Conservation (phyloP, 2,329 filamentous ascomycete genomes). For the Monosporascus cannonballus region DNA sequence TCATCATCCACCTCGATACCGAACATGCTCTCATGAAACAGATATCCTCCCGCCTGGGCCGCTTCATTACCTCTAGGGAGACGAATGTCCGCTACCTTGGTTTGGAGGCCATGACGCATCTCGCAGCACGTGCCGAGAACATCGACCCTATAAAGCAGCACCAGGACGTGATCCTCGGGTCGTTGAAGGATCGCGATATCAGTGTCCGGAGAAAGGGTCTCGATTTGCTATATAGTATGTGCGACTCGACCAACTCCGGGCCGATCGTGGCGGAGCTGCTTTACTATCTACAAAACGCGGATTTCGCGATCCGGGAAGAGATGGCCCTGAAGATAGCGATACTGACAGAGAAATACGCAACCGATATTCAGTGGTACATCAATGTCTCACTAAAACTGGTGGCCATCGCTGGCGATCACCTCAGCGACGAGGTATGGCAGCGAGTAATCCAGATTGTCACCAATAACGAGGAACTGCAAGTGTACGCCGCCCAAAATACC, state of each 20-base stretch:
- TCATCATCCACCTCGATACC: conserved; percentile 95
- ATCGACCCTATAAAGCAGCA: conserved; percentile 97
- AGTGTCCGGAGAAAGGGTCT: conserved; percentile 93
- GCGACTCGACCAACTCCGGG: conserved; percentile 88
- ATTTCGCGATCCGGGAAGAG: conserved; percentile 96
- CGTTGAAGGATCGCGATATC: conserved; percentile 90
- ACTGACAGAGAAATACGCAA: conserved; percentile 95
- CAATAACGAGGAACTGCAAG: conserved; percentile 96
- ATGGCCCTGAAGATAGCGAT: conserved; percentile 99
- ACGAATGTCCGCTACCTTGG: conserved; percentile 97
- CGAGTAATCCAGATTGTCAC: conserved; percentile 98
- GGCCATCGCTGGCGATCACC: conserved; percentile 94
- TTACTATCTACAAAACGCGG: conserved; percentile 90
- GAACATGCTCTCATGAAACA: conserved; percentile 94
- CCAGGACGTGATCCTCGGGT: conserved; percentile 91
- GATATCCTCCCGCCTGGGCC: conserved; percentile 82
- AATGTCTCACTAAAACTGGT: conserved; percentile 93
- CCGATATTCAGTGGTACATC: conserved; percentile 98
- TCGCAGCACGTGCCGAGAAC: conserved; percentile 88
- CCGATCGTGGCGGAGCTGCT: conserved; percentile 90
- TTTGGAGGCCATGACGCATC: conserved; percentile 95
- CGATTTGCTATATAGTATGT: conserved; percentile 99
- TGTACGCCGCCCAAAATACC: conserved; percentile 91
- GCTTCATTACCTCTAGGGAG: conserved; percentile 94
- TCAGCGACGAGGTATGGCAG: conserved; percentile 99